A percentile compares a stretch with the other conserved stretches of the same genome.
Evolutionary conservation across 805 yeast species (phyloP).

Genomic region (Starmerella potacharoeniae): DNA sequence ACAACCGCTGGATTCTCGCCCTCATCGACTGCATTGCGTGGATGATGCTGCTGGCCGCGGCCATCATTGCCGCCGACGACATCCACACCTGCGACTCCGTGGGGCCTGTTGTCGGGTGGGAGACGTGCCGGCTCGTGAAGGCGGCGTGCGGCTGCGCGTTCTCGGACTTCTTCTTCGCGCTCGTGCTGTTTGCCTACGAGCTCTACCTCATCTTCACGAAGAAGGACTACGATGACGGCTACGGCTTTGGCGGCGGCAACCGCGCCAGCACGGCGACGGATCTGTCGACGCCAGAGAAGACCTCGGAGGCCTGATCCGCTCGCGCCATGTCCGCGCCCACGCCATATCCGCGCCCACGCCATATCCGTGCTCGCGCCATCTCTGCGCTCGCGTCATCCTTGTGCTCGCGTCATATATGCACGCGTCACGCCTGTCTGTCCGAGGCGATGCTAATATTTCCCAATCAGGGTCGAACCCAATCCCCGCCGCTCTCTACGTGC

Average conservation of each 20-base stretch:
- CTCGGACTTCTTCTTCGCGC: neutral
- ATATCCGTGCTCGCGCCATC: neutral
- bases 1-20: neutral
- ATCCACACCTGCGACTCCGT: constrained; percentile 3
- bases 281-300: neutral
- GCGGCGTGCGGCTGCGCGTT: constrained; percentile 7
- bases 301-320: neutral
- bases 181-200: neutral
- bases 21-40: constrained; percentile 3
- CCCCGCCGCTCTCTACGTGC: neutral
- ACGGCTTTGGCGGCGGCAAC: neutral
- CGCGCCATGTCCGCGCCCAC: neutral
- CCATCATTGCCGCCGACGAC: constrained; percentile 7
- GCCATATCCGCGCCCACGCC: no score
- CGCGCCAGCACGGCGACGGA: neutral
- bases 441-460: neutral
- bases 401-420: neutral
- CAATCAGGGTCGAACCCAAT: neutral
- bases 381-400: no score
- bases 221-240: neutral
- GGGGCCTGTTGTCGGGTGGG: neutral
- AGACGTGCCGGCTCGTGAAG: constrained; percentile 4
- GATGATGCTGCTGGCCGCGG: constrained; percentile 9
- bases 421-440: neutral
- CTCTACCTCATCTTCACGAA: neutral